phyloP scores from a whole-genome alignment of 768 basidiomycete genomes.

The Basidioascus undulatus region DNA sequence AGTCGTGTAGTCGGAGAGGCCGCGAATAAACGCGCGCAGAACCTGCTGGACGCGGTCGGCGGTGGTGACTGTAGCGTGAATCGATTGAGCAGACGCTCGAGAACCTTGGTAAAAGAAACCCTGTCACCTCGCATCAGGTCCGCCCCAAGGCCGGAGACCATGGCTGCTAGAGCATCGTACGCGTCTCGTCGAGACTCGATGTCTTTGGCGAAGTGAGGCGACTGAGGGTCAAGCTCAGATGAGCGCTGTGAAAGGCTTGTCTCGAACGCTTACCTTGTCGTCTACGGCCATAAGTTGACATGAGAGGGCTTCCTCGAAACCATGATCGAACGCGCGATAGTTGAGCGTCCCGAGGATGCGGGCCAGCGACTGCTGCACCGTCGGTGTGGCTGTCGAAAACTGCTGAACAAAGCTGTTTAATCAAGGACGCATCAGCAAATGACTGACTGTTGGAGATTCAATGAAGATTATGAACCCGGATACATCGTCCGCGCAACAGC shows the following conservation, averaged over 20 bases:
- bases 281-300: conserved; percentile 39
- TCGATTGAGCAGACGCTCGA: neutral
- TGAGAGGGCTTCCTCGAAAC: conserved; percentile 28
- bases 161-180: conserved; percentile 9
- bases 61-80: neutral
- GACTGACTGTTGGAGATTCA: neutral
- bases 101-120: neutral
- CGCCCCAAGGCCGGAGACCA: conserved; percentile 3
- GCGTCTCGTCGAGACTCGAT: conserved; percentile 39
- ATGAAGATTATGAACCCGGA: conserved; percentile 4
- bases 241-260: neutral
- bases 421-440: neutral
- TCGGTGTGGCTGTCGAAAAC: conserved; percentile 27
- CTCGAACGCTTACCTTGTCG: conserved; percentile 24
- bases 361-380: conserved; percentile 48
- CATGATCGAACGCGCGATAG: conserved; percentile 33
- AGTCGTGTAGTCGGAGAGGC: conserved; percentile 66
- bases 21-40: conserved; percentile 30
- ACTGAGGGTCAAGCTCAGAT: conserved; percentile 13
- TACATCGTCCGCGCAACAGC: neutral
- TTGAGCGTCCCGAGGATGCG: conserved; percentile 41
- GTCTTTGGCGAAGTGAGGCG: conserved; percentile 20
- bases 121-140: neutral
- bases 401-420: conserved; percentile 37
- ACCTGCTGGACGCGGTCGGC: conserved; percentile 3